A percentile compares a stretch with the other conserved stretches of the same genome.
These are phyloP conservation scores for Patellifolia procumbens DNA, from an alignment of 179 eudicot species.

Conservation along the genomic window DNA sequence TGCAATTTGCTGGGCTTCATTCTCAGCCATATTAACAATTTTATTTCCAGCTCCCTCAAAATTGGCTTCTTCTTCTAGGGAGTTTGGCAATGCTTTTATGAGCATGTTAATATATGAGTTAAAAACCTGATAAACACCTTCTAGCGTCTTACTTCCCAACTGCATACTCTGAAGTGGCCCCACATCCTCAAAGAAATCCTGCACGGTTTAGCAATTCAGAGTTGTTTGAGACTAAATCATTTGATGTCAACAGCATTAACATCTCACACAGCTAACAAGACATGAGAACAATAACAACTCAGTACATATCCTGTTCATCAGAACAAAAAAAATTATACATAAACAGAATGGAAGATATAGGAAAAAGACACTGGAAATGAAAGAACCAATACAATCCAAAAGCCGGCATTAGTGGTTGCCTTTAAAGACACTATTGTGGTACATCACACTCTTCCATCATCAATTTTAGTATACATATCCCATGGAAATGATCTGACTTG, in stretches of 20 bases:
- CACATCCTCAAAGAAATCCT: constrained; percentile 97
- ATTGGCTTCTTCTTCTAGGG: constrained; percentile 76
- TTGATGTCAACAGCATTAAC: not conserved
- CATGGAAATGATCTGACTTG: no score
- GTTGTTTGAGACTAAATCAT: not conserved
- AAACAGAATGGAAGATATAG: constrained; percentile 52
- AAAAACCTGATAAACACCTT: constrained; percentile 87
- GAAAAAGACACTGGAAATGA: not conserved
- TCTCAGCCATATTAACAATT: constrained; percentile 85
- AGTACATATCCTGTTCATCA: constrained; percentile 18
- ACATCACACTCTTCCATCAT: not conserved
- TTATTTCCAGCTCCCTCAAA: constrained; percentile 78
- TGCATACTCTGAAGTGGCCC: constrained; percentile 90
- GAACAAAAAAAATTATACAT: constrained; percentile 62
- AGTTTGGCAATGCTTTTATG: constrained; percentile 87
- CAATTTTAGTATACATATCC: not conserved
- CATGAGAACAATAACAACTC: not conserved
- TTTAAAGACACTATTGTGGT: not conserved
- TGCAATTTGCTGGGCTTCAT: constrained; percentile 88
- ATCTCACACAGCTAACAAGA: not conserved
- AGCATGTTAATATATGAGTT: constrained; percentile 76
- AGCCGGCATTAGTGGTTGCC: not conserved
- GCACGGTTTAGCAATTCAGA: constrained; percentile 18
- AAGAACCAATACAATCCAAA: no score
- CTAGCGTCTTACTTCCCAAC: constrained; percentile 81